phyloP scores from a whole-genome alignment of 768 basidiomycete species.

The Hygrocybe punicea region DNA sequence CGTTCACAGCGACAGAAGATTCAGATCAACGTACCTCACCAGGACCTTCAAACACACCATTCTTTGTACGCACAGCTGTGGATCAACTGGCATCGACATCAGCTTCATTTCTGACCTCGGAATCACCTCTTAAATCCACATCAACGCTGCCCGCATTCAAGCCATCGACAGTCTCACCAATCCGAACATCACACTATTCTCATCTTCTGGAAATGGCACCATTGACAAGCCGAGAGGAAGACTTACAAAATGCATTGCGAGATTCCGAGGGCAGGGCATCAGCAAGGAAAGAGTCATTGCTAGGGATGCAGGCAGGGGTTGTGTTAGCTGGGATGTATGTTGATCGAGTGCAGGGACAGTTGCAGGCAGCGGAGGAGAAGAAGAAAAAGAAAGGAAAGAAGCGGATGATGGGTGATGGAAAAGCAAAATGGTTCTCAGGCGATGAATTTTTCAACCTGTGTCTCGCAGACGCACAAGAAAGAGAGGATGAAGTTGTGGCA shows the following conservation, averaged over 20 bases:
- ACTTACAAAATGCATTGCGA: neutral
- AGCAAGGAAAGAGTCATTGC: neutral
- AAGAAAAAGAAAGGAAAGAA: neutral
- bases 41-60: neutral
- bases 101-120: neutral
- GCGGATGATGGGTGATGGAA: neutral
- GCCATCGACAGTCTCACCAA: neutral
- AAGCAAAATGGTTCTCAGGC: neutral
- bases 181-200: neutral
- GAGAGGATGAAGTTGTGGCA: neutral
- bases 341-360: neutral
- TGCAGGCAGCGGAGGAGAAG: neutral
- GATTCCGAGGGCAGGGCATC: neutral
- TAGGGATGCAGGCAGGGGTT: neutral
- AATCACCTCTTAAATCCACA: neutral
- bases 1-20: neutral
- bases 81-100: neutral
- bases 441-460: neutral
- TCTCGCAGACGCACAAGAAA: neutral
- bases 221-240: neutral
- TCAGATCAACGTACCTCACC: neutral
- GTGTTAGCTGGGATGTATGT: neutral
- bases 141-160: neutral
- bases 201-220: neutral
- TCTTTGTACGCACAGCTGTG: neutral